phyloP scores from a whole-genome alignment of 352 stramenopile genomes.

The Phytophthora fragariae region DNA sequence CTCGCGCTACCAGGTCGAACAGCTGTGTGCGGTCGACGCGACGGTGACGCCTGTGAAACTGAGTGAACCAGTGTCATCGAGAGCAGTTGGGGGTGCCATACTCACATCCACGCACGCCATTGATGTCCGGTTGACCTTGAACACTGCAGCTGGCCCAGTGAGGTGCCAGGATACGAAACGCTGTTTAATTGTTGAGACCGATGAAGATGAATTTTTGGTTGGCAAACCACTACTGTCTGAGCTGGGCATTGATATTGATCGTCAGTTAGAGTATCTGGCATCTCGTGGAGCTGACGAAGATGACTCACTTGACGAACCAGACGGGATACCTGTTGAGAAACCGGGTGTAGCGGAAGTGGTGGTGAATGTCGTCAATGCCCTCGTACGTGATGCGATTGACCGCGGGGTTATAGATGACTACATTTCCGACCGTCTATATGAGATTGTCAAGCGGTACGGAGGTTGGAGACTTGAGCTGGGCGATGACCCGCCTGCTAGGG shows the following conservation, averaged over 20 bases:
- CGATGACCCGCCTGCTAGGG: neutral
- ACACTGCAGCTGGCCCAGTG: constrained; percentile 19
- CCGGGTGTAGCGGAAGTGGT: neutral
- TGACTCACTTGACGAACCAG: neutral
- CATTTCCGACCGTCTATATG: neutral
- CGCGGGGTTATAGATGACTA: constrained; percentile 7
- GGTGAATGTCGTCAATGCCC: neutral
- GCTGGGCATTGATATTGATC: constrained; percentile 10
- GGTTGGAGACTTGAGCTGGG: constrained; percentile 7
- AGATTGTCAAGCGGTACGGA: neutral
- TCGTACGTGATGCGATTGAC: constrained; percentile 11
- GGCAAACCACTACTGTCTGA: constrained; percentile 3
- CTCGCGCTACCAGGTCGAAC: constrained; percentile 4
- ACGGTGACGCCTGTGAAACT: neutral
- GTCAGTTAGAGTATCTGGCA: constrained; percentile 11
- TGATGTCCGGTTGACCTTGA: constrained; percentile 11
- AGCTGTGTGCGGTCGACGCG: neutral
- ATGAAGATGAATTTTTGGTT: constrained; percentile 17
- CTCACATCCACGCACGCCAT: constrained; percentile 14
- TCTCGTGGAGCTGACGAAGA: neutral
- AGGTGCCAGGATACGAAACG: constrained; percentile 10
- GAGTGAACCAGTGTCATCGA: neutral
- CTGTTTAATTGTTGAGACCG: constrained; percentile 12
- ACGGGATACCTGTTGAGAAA: neutral
- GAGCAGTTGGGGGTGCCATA: no score